phyloP scores from a whole-genome alignment of 176 grass and related monocot species.

The Guadua angustifolia region DNA sequence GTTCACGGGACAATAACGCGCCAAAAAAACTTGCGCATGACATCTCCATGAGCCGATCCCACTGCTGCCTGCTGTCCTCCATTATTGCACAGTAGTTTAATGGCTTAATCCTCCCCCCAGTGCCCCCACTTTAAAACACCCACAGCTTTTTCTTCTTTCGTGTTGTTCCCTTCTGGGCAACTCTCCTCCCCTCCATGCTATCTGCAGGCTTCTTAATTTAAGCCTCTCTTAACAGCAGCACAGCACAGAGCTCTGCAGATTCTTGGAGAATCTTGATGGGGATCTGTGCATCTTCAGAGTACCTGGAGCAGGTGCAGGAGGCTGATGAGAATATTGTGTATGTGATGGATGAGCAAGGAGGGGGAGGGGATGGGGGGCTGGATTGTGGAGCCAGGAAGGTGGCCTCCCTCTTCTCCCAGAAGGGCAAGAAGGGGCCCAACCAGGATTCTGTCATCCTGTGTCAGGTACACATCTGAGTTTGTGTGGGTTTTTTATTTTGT shows the following conservation, averaged over 20 bases:
- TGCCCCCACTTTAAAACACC: constrained; percentile 21
- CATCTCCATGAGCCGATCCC: neutral
- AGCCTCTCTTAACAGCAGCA: neutral
- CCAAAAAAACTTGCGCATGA: neutral
- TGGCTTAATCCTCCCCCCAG: neutral
- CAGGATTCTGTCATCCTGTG: constrained; percentile 94
- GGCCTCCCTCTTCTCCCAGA: constrained; percentile 84
- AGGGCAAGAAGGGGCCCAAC: constrained; percentile 93
- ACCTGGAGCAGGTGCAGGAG: constrained; percentile 48
- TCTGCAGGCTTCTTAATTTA: neutral
- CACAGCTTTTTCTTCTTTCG: neutral
- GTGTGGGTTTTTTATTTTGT: neutral
- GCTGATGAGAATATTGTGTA: constrained; percentile 79
- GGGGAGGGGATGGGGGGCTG: neutral
- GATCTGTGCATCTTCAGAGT: constrained; percentile 64
- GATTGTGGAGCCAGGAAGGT: constrained; percentile 49
- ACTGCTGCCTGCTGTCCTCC: constrained; percentile 14
- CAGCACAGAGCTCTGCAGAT: neutral
- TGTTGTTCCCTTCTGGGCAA: neutral
- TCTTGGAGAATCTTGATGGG: constrained; percentile 53
- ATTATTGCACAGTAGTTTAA: neutral
- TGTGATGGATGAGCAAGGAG: constrained; percentile 54
- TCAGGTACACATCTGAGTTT: constrained; percentile 51
- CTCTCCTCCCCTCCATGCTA: neutral
- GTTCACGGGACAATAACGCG: neutral